Base-by-base conservation (phyloP, 1,139 yeast genomes). In the Zygosaccharomyces sapae region DNA sequence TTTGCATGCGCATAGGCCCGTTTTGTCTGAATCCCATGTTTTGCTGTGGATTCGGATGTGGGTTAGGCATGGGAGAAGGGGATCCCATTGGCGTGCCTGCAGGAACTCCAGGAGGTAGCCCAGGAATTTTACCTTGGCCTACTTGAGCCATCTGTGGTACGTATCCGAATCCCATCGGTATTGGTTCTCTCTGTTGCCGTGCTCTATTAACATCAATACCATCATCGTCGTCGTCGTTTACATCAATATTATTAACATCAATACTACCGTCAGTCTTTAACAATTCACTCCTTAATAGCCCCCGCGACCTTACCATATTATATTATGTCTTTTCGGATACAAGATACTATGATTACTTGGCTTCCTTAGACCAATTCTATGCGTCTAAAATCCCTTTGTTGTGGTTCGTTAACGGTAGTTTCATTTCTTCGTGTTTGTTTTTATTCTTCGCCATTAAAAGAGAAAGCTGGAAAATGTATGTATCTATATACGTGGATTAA, bases 221-320 rank as follows among this genome's bases (percentile, higher is more conserved):
- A 27, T 27, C 31, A 27, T 27, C 31, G n/a, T 24, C 58, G 50
- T 74, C 77, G 20, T 70, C 56, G 6, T 68, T 52, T 9, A 74
- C 62, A 47, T 73, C 76, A 25, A 74, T 73, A 50, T 58, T 63
- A 0, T 76, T 77, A 5, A 70, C 55, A 25, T 69, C 70, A 41
- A 55, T 61, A 33, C 63, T 65, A 7, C 70, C 55, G 25, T 69
- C 70, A 41, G 55, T 61, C 33, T 63, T 65, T 33, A 73, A 51
- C 22, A 70, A 60, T 48, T 68, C 67, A 45, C 60, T 68, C 49
- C 73, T 54, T 47, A 65, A 35, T 12, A 19, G 31, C 33, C 40
- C 40, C 31, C 24, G 27, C 29, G 40, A 37, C 40, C 19, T 37
- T 8, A 30, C 40, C 40, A 37, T 37, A 8, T 12, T 27, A 12